Conservation (phyloP, 2,329 filamentous ascomycete genomes). For the Alternaria solani region DNA sequence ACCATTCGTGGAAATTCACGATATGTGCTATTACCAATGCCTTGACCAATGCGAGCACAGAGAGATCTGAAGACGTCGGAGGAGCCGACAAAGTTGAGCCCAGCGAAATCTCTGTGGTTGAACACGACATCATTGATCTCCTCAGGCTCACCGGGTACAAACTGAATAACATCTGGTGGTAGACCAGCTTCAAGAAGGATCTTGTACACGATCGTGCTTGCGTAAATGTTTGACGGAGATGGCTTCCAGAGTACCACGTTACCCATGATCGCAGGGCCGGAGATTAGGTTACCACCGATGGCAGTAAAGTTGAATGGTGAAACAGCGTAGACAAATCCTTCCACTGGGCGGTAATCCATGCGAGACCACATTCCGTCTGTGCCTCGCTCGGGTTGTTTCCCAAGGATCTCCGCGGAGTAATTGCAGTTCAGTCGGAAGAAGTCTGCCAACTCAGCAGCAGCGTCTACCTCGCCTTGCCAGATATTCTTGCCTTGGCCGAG, state of each 20-base stretch:
- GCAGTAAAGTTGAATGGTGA: slow-evolving; percentile 97
- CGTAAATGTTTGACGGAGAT: slow-evolving; percentile 81
- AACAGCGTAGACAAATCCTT: slow-evolving; percentile 93
- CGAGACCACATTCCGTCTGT: slow-evolving; percentile 83
- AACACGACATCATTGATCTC: slow-evolving; percentile 81
- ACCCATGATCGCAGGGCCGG: slow-evolving; percentile 83
- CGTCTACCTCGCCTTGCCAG: slow-evolving; percentile 96
- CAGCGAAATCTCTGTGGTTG: slow-evolving; percentile 78
- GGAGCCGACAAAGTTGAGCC: slow-evolving; percentile 92
- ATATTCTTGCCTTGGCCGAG: slow-evolving; percentile 96
- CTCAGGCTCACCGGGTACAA: slow-evolving; percentile 85
- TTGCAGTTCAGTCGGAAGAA: slow-evolving; percentile 91
- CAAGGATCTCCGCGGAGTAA: slow-evolving; percentile 88
- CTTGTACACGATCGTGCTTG: slow-evolving; percentile 86
- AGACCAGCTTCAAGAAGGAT: slow-evolving; percentile 92
- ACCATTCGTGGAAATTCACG: slow-evolving; percentile 84
- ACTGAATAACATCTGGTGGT: slow-evolving; percentile 87
- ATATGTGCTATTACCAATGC: slow-evolving; percentile 81
- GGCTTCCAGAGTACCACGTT: slow-evolving; percentile 98
- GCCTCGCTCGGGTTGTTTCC: slow-evolving; percentile 83
- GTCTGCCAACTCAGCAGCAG: slow-evolving; percentile 88
- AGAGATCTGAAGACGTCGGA: slow-evolving; percentile 88
- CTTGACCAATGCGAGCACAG: slow-evolving; percentile 82
- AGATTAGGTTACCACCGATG: slow-evolving; percentile 84
- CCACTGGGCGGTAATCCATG: slow-evolving; percentile 84